A percentile compares a stretch with the other conserved stretches of the same genome.
Conservation (phyloP, 1,139 yeast species). For the Candida tetrigidarum region DNA sequence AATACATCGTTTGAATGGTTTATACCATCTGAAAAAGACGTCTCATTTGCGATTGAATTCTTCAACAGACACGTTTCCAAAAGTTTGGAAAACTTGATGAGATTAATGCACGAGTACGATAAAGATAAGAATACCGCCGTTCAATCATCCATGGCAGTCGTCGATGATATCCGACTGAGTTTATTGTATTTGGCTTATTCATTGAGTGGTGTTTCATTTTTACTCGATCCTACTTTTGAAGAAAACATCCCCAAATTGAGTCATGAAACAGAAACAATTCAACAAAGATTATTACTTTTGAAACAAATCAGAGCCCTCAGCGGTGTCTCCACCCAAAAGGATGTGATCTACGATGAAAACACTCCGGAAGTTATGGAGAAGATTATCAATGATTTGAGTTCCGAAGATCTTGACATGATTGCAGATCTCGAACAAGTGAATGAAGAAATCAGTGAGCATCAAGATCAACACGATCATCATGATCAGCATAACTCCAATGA, state of each 20-base stretch:
- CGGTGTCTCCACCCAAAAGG: slow-evolving; percentile 25
- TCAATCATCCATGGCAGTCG: slow-evolving; percentile 25
- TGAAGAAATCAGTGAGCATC: slow-evolving; percentile 13
- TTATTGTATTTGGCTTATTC: slow-evolving; percentile 62
- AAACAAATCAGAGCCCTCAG: slow-evolving; percentile 35
- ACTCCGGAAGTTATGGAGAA: slow-evolving; percentile 41
- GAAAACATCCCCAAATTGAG: slow-evolving; percentile 47
- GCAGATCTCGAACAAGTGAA: slow-evolving; percentile 22
- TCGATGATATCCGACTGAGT: slow-evolving; percentile 59
- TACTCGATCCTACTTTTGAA: slow-evolving; percentile 71
- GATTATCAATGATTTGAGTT: slow-evolving; percentile 44
- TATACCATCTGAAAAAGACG: slow-evolving; percentile 60
- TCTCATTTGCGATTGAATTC: slow-evolving; percentile 63
- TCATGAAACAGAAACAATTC: slow-evolving; percentile 38
- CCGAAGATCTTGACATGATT: slow-evolving; percentile 22
- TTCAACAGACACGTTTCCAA: slow-evolving; percentile 55
- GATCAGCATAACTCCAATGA: slow-evolving; percentile 30
- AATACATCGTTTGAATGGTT: slow-evolving; percentile 75
- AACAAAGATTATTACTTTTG: slow-evolving; percentile 36
- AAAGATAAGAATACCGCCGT: slow-evolving; percentile 14
- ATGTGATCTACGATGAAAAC: slow-evolving; percentile 31
- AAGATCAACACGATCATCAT: background rate
- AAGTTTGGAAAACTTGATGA: slow-evolving; percentile 47
- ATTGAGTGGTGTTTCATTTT: slow-evolving; percentile 72
- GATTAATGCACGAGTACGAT: slow-evolving; percentile 34